phyloP scores from a whole-genome alignment of 2,329 filamentous ascomycete genomes.

The Boeremia lycopersici region DNA sequence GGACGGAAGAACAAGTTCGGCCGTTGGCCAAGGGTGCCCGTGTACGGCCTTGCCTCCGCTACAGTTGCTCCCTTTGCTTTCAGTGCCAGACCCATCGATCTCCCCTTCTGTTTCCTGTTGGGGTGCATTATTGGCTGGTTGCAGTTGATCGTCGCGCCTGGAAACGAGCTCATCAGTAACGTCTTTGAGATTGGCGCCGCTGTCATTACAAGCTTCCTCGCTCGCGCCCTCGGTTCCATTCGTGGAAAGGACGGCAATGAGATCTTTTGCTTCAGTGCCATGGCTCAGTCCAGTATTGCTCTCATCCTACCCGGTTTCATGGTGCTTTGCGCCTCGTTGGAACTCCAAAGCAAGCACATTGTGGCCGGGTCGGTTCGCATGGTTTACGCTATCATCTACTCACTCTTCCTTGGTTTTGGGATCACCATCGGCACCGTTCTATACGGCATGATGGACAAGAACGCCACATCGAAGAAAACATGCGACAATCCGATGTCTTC shows the following conservation, averaged over 20 bases:
- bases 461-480: constrained; percentile 52
- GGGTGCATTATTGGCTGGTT: constrained; percentile 76
- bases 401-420: constrained; percentile 58
- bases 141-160: constrained; percentile 75
- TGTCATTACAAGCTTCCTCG: constrained; percentile 57
- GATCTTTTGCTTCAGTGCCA: constrained; percentile 58
- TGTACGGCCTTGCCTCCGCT: constrained; percentile 78
- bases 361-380: constrained; percentile 59
- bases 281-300: constrained; percentile 57
- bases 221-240: constrained; percentile 58
- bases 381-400: constrained; percentile 60
- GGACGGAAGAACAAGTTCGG: constrained; percentile 61
- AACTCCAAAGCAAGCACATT: constrained; percentile 56
- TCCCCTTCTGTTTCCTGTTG: constrained; percentile 77
- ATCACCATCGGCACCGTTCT: constrained; percentile 58
- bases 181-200: constrained; percentile 58
- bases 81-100: constrained; percentile 74
- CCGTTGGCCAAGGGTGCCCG: constrained; percentile 58
- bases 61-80: constrained; percentile 83
- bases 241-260: constrained; percentile 42
- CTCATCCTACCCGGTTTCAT: constrained; percentile 59
- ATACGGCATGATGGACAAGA: constrained; percentile 55
- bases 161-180: constrained; percentile 70
- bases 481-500: constrained; percentile 57
- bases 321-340: constrained; percentile 57